These are phyloP conservation scores for Microcyclospora pomicola DNA, from an alignment of 2,329 filamentous ascomycete genomes.

Conservation along the genomic window DNA sequence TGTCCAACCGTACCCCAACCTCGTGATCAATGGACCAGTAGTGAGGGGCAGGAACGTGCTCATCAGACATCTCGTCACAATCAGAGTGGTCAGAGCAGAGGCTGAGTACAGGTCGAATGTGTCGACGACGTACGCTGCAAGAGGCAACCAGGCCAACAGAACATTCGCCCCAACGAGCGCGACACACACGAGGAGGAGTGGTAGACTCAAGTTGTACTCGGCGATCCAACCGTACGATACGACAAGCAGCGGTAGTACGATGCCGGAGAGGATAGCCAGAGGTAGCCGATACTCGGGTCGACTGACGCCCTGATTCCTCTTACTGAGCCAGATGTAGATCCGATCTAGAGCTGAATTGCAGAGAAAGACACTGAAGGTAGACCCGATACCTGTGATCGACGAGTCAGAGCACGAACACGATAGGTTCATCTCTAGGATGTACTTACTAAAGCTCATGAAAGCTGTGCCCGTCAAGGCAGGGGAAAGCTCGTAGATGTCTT, in stretches of 20 bases:
- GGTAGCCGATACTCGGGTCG: slow-evolving; percentile 51
- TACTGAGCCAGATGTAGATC: slow-evolving; percentile 20
- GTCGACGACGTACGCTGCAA: slow-evolving; percentile 34
- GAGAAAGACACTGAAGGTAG: slow-evolving; percentile 24
- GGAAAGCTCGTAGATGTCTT: slow-evolving; percentile 29
- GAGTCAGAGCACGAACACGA: background rate
- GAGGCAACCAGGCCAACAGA: slow-evolving; percentile 31
- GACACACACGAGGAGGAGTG: slow-evolving; percentile 42
- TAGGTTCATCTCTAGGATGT: background rate
- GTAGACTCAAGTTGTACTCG: slow-evolving; percentile 37
- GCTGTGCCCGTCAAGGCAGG: slow-evolving; percentile 39
- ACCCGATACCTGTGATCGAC: slow-evolving; percentile 22
- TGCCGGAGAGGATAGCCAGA: slow-evolving; percentile 39
- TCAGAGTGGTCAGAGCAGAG: slow-evolving; percentile 30
- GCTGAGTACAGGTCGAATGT: slow-evolving; percentile 33
- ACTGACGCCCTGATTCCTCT: slow-evolving; percentile 9
- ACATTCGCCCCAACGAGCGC: slow-evolving; percentile 35
- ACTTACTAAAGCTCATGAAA: slow-evolving; percentile 42
- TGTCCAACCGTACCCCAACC: slow-evolving; percentile 30
- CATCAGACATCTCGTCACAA: slow-evolving; percentile 30
- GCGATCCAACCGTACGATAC: slow-evolving; percentile 47
- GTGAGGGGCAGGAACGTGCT: slow-evolving; percentile 33
- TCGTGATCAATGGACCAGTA: slow-evolving; percentile 27
- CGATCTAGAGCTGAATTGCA: slow-evolving; percentile 25
- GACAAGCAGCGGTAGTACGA: slow-evolving; percentile 39